Evolutionary conservation across 108 stramenopile species (phyloP).

Genomic region (Hondaea fermentalgiana): DNA sequence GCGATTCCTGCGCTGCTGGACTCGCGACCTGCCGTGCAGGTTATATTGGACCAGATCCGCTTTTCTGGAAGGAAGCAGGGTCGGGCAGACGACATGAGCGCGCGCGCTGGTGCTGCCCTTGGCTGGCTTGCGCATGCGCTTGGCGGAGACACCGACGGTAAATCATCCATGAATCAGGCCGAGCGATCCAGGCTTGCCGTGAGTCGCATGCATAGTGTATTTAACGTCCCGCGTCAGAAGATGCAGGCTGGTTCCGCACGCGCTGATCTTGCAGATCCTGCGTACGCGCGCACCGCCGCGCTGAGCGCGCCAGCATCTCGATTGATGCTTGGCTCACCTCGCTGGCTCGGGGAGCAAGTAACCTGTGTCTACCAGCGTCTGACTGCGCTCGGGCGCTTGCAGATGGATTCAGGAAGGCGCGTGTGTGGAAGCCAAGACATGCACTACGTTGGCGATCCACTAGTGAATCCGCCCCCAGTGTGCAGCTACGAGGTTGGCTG

Average conservation of each 20-base stretch:
- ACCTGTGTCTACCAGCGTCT: neutral
- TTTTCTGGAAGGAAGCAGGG: neutral
- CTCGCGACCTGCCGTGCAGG: neutral
- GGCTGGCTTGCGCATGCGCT: neutral
- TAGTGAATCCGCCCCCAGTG: neutral
- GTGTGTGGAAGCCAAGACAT: neutral
- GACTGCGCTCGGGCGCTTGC: neutral
- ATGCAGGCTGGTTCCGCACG: neutral
- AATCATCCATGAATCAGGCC: neutral
- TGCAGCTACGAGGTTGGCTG: slow-evolving; percentile 1
- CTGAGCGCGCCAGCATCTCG: neutral
- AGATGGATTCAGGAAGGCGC: neutral
- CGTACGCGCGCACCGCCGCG: neutral
- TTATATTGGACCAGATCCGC: neutral
- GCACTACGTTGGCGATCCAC: neutral
- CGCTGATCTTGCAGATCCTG: neutral
- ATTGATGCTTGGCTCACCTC: neutral
- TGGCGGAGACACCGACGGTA: neutral
- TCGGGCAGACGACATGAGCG: neutral
- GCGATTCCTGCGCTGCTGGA: neutral
- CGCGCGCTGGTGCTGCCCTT: neutral
- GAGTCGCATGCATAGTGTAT: neutral
- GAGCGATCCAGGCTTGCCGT: neutral
- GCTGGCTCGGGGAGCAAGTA: neutral
- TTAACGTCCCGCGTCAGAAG: neutral